phyloP scores from a whole-genome alignment of 2,329 filamentous ascomycete genomes.

The Diaporthe australafricana region DNA sequence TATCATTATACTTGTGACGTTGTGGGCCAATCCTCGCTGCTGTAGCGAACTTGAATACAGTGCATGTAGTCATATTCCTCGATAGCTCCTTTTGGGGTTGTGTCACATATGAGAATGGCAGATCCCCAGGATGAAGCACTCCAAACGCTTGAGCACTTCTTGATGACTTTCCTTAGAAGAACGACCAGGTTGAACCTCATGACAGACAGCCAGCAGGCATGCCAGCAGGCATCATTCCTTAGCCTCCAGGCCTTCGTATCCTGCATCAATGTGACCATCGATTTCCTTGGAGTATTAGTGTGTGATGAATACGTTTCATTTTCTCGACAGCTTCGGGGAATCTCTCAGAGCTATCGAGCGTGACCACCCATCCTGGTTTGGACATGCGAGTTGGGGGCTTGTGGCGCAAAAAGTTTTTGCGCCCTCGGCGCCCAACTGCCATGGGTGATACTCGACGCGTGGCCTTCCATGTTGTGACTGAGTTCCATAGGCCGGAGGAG shows the following conservation, averaged over 20 bases:
- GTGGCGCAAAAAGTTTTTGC: too few species aligned
- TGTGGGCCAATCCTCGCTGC: background rate
- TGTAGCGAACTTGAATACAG: background rate
- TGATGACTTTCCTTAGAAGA: background rate
- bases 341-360: background rate
- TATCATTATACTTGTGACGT: background rate
- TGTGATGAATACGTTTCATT: background rate
- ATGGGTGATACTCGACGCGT: background rate
- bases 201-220: background rate
- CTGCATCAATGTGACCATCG: background rate
- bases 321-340: background rate
- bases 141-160: too few species aligned
- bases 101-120: background rate
- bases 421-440: background rate
- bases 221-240: background rate
- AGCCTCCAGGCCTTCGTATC: background rate
- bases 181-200: background rate
- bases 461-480: background rate
- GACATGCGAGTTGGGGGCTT: background rate
- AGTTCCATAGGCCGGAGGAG: background rate
- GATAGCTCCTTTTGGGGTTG: background rate
- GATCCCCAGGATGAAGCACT: background rate
- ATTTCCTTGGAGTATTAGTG: background rate
- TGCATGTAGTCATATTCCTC: background rate
- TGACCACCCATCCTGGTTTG: background rate